These are phyloP conservation scores for Eugenia klotzschiana DNA, from an alignment of 441 rosid species.

Conservation along the genomic window DNA sequence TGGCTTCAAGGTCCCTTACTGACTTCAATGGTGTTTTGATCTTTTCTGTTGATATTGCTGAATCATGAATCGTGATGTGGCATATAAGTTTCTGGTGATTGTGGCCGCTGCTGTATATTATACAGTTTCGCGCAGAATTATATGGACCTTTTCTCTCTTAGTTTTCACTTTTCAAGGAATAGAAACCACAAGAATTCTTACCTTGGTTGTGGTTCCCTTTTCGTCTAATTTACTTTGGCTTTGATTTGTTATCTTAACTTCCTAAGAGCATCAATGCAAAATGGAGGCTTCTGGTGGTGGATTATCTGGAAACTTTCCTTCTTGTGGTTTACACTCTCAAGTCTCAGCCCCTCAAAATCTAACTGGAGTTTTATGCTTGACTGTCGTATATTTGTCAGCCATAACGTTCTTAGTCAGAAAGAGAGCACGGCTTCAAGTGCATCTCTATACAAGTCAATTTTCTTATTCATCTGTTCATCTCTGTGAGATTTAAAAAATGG, in stretches of 20 bases:
- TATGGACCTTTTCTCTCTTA: not conserved
- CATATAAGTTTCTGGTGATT: not conserved
- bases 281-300: not conserved
- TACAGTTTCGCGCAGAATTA: not conserved
- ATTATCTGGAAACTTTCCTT: not conserved
- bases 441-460: not conserved
- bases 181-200: not conserved
- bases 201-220: not conserved
- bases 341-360: not conserved
- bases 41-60: not conserved
- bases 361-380: not conserved
- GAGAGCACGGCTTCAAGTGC: not conserved
- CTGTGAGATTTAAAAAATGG: not conserved
- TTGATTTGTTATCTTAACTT: not conserved
- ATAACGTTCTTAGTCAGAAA: not conserved
- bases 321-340: not conserved
- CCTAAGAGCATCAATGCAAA: not conserved
- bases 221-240: not conserved
- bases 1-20: not conserved
- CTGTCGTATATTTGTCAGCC: not conserved
- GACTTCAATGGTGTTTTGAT: not conserved
- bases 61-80: not conserved
- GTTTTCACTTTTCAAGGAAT: not conserved
- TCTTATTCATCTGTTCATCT: not conserved
- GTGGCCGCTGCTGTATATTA: not conserved